Evolutionary conservation across 2,329 filamentous ascomycete species (phyloP), one percentile per base, ranked within the genome.

Genomic region (Colletotrichum phormii): DNA sequence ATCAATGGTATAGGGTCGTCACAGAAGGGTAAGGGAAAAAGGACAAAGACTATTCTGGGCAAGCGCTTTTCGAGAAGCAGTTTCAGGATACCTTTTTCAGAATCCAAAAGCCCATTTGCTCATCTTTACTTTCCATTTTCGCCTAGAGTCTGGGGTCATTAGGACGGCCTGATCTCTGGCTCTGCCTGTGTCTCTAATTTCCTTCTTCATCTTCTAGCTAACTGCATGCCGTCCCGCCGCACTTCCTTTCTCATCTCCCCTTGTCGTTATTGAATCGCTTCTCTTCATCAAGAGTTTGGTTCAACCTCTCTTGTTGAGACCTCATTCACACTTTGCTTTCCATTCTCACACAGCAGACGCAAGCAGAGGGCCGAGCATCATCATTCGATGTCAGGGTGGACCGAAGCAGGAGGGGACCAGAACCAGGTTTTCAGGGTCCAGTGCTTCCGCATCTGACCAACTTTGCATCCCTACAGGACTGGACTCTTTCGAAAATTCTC

Each of bases 21-120:
- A 54, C 33, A 55, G 61, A 71, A 49, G 46, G 62, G 61, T 31
- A 12, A 29, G 64, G 55, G 65, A 61, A 60, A 57, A 64, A 54
- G 60, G 22, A 31, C 61, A 54, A 53, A 66, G 24, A 49, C 35
- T 61, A 29, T 70, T 64, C 62, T 53, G 66, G 66, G 62, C 64
- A 63, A 64, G 71, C 65, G 66, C 53, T 57, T 73, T 31, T 63
- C 33, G 33, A 58, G 33, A 60, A 64, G 65, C 54, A 51, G 73
- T 74, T 74, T 74, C 73, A 74, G 73, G 70, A 65, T 71, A 42
- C 64, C 55, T 46, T 35, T 57, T 62, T 66, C 55, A 54, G 46
- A 24, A 54, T 70, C 70, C 46, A 42, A 51, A 61, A 59, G 49
- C 51, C 57, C 65, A 33, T 58, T 42, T 73, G 29, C 29, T 49